phyloP scores from a whole-genome alignment of 2,329 filamentous ascomycete species.

The Xylariaceae sp. region DNA sequence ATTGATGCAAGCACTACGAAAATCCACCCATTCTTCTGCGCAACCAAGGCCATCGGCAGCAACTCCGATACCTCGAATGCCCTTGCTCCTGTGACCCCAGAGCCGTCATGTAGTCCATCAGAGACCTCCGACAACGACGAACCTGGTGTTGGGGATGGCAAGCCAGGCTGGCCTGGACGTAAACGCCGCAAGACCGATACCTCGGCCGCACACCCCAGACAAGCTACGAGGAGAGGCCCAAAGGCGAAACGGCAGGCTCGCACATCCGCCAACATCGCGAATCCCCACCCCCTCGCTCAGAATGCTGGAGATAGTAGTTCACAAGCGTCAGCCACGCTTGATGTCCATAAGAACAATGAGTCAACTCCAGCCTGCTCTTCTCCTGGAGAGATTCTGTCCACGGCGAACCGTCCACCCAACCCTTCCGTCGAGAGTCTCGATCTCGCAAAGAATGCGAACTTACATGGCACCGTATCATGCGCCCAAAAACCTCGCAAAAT shows the following conservation, averaged over 20 bases:
- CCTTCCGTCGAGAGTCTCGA: not conserved
- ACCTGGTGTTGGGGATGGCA: slow-evolving; percentile 14
- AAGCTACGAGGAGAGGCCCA: not conserved
- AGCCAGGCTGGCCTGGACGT: slow-evolving; percentile 23
- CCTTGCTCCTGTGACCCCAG: slow-evolving; percentile 21
- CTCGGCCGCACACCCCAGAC: slow-evolving; percentile 13
- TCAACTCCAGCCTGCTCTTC: no score
- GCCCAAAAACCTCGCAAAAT: slow-evolving; percentile 38
- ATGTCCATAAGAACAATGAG: no score
- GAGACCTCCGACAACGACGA: slow-evolving; percentile 7
- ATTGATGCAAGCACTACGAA: slow-evolving; percentile 32
- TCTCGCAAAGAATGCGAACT: not conserved
- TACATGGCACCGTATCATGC: slow-evolving; percentile 3
- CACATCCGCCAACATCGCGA: slow-evolving; percentile 10
- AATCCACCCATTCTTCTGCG: slow-evolving; percentile 48
- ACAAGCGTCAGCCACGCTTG: no score
- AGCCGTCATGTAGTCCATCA: slow-evolving; percentile 23
- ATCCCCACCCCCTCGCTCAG: slow-evolving; percentile 12
- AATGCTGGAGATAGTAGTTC: no score
- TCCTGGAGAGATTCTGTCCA: no score
- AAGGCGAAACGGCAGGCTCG: slow-evolving; percentile 10
- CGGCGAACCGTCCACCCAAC: no score
- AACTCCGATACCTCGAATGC: slow-evolving; percentile 4
- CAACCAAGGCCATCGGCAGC: slow-evolving; percentile 17
- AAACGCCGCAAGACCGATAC: slow-evolving; percentile 38